Percentiles rank a stretch among this genome's conserved stretches.
Conservation (phyloP, 148 eudicot species). For the Chenopodium album region DNA sequence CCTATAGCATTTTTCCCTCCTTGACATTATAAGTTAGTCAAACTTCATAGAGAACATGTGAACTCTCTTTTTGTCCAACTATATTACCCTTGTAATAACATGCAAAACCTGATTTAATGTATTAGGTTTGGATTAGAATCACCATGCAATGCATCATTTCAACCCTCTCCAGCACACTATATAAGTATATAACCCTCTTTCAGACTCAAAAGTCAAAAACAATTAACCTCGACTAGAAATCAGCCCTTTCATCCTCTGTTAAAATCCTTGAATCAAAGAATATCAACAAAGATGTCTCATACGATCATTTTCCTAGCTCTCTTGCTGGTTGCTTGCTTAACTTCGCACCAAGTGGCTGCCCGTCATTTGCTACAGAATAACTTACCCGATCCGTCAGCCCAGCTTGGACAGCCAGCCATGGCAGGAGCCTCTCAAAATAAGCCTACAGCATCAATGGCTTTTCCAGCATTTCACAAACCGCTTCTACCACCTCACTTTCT, state of each 20-base stretch:
- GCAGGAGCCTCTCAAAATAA: background rate
- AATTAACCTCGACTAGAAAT: background rate
- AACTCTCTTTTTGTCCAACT: constrained; percentile 14
- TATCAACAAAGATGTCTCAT: constrained; percentile 8
- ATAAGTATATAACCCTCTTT: background rate
- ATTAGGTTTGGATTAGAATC: constrained; percentile 25
- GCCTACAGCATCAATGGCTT: background rate
- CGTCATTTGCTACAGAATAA: constrained; percentile 11
- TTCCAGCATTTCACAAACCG: constrained; percentile 30
- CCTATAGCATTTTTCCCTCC: too few species aligned
- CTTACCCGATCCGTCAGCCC: background rate
- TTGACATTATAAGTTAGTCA: background rate
- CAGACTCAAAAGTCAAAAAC: background rate
- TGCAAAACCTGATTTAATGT: constrained; percentile 10
- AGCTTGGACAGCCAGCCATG: constrained; percentile 6
- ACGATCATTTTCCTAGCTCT: background rate
- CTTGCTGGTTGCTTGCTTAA: background rate
- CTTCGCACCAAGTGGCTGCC: constrained; percentile 1
- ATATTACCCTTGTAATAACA: constrained; percentile 15
- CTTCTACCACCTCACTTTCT: constrained; percentile 28
- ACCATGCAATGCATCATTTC: constrained; percentile 16
- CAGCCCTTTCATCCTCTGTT: background rate
- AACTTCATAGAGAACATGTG: constrained; percentile 16
- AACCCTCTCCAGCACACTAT: background rate
- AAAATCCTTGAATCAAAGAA: background rate